Percentiles rank a stretch among this genome's conserved stretches.
phyloP scores from a whole-genome alignment of 306 rosid genomes.

The Adenanthera pavonina region DNA sequence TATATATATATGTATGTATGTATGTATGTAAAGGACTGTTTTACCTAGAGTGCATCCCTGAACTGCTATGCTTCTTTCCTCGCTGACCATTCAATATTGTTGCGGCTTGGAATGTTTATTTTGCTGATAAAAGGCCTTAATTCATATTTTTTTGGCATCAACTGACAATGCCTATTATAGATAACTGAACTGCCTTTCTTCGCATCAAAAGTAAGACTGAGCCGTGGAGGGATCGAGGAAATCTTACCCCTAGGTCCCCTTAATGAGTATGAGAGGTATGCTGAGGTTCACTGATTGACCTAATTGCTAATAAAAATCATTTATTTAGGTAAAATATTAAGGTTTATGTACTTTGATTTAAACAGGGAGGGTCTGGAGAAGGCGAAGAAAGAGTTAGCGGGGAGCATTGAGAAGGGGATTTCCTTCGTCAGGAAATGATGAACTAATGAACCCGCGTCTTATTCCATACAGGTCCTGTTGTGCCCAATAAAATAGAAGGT shows the following conservation, averaged over 20 bases:
- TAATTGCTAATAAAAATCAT: neutral
- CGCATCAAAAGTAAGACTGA: constrained; percentile 82
- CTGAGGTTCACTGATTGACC: neutral
- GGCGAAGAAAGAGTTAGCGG: constrained; percentile 78
- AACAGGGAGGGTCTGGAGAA: constrained; percentile 79
- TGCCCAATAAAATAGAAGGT: neutral
- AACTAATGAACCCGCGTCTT: neutral
- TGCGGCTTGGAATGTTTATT: constrained; percentile 12
- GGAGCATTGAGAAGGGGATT: constrained; percentile 80
- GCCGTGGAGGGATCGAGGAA: constrained; percentile 81
- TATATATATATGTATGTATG: no score
- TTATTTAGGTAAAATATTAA: constrained; percentile 1
- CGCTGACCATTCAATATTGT: neutral
- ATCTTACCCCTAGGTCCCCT: constrained; percentile 80
- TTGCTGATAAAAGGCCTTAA: neutral
- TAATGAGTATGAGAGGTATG: constrained; percentile 82
- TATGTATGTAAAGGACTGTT: neutral
- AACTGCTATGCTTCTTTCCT: constrained; percentile 8
- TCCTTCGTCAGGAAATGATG: constrained; percentile 66
- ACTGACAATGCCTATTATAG: constrained; percentile 43
- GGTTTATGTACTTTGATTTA: constrained; percentile 6
- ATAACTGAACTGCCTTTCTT: constrained; percentile 93
- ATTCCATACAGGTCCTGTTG: constrained; percentile 21
- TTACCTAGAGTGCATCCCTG: constrained; percentile 9
- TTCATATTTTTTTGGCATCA: neutral